Evolutionary conservation across 768 basidiomycete genomes (phyloP).

Genomic region (Pisolithus microcarpus): DNA sequence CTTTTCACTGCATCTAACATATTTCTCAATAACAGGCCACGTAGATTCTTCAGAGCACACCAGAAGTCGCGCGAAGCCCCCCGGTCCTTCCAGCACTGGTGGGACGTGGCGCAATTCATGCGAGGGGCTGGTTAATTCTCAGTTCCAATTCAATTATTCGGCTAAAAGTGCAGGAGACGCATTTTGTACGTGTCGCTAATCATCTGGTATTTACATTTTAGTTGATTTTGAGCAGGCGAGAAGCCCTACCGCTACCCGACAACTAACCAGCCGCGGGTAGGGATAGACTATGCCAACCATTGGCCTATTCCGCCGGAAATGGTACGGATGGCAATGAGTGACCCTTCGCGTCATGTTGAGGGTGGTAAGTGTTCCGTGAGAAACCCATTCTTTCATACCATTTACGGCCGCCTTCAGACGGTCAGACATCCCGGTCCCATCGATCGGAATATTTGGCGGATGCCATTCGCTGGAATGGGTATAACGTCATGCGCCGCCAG

Average conservation of each 20-base stretch:
- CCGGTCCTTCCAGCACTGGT: constrained; percentile 50
- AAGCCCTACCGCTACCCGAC: constrained; percentile 20
- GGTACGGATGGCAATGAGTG: constrained; percentile 41
- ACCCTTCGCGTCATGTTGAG: constrained; percentile 54
- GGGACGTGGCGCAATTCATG: constrained; percentile 55
- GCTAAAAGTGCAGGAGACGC: constrained; percentile 37
- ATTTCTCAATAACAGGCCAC: constrained; percentile 49
- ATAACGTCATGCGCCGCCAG: constrained; percentile 17
- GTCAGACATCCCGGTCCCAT: constrained; percentile 30
- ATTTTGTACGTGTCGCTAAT: constrained; percentile 54
- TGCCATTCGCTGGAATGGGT: constrained; percentile 19
- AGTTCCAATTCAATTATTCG: constrained; percentile 43
- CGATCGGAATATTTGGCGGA: constrained; percentile 25
- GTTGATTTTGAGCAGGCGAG: constrained; percentile 29
- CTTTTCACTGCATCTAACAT: constrained; percentile 32
- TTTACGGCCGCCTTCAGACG: constrained; percentile 19
- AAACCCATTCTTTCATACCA: not conserved
- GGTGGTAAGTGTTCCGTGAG: constrained; percentile 34
- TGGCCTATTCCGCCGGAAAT: constrained; percentile 47
- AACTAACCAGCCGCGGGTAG: constrained; percentile 34
- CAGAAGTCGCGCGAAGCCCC: constrained; percentile 42
- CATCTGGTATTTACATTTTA: not conserved
- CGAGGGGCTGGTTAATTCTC: constrained; percentile 40
- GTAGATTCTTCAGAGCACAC: constrained; percentile 49
- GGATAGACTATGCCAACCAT: constrained; percentile 51